Evolutionary conservation across 2,329 filamentous ascomycete genomes (phyloP), one percentile per base, ranked within the genome.

Genomic region (Colletotrichum musicola): DNA sequence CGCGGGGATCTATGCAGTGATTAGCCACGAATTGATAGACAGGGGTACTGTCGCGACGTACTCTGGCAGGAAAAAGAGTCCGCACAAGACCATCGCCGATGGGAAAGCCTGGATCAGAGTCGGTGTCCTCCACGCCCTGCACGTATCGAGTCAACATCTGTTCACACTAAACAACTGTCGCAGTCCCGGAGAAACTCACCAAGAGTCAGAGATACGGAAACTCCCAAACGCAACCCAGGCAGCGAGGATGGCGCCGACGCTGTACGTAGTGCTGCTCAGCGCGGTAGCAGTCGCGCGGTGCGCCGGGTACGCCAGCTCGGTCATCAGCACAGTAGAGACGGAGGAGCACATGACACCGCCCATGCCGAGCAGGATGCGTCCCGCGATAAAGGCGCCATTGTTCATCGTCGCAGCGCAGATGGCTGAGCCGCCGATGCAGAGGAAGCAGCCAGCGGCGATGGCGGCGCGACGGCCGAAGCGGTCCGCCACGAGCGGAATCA

Each of bases 261-360:
- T 79, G 70, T 77, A 81, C 16, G 78, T 72, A 0, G 77, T 80
- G 72, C 76, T 77, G 68, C 76, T 81, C 1, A 77, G 75, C 1
- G 76, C 80, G 54, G 79, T 81, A 14, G 76, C 74, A 14, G 69
- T 71, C 2, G 66, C 69, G 40, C 69, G 50, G 38, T 71, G 69
- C 1, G 66, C 58, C 4, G 66, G 66, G 25, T 71, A 69, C 1
- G 69, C 69, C n/a, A 71, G 59, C 16, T 71, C 69, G 12, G 69
- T 71, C 12, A 88, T 82, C 63, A 88, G 74, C 3, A 82, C 79
- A 0, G 86, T 85, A 0, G 83, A 84, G 0, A 83, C 82, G 25
- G 86, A 83, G 54, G 85, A 86, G 0, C 83, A 80, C 38, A 87
- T 82, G 55, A 68, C 65, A 4, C 65, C 62, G 3, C 83, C 82